Evolutionary conservation across 2,329 filamentous ascomycete genomes (phyloP).

Genomic region (Pestalotiopsis fici): DNA sequence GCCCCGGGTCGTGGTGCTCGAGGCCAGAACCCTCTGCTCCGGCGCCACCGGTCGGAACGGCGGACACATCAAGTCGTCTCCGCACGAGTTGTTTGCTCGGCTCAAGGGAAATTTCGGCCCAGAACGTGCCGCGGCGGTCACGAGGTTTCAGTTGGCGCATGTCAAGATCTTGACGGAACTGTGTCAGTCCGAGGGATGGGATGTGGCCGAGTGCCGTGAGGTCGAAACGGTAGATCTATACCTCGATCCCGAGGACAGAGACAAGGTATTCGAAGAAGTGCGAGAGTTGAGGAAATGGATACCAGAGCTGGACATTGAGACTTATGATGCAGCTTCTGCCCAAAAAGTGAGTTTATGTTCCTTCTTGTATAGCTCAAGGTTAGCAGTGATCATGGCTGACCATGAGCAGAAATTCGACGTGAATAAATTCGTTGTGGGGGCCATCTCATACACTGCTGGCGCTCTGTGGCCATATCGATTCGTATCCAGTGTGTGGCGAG

Average conservation of each 20-base stretch:
- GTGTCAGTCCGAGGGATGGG: slow-evolving; percentile 31
- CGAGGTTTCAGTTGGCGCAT: slow-evolving; percentile 45
- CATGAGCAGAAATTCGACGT: slow-evolving; percentile 32
- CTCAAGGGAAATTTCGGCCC: slow-evolving; percentile 31
- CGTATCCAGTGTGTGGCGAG: slow-evolving; percentile 45
- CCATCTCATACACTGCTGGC: slow-evolving; percentile 45
- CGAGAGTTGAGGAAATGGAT: slow-evolving; percentile 35
- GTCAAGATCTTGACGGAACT: slow-evolving; percentile 39
- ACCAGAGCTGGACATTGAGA: slow-evolving; percentile 37
- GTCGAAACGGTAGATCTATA: slow-evolving; percentile 50
- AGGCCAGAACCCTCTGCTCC: slow-evolving; percentile 49
- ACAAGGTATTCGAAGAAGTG: slow-evolving; percentile 30
- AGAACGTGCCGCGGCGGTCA: slow-evolving; percentile 39
- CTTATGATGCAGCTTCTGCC: slow-evolving; percentile 35
- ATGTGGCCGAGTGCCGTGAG: slow-evolving; percentile 39
- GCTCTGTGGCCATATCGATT: slow-evolving; percentile 54
- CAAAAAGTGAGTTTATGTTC: slow-evolving; percentile 20
- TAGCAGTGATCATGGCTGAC: background rate
- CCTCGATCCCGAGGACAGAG: slow-evolving; percentile 36
- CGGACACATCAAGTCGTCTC: slow-evolving; percentile 48
- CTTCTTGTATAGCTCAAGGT: too few species aligned
- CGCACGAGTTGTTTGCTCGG: slow-evolving; percentile 41
- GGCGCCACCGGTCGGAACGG: slow-evolving; percentile 57
- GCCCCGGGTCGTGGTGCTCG: slow-evolving; percentile 44
- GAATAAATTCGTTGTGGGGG: slow-evolving; percentile 38